Conservation (phyloP, 208 protist species). For the Acanthamoeba lenticulata region DNA sequence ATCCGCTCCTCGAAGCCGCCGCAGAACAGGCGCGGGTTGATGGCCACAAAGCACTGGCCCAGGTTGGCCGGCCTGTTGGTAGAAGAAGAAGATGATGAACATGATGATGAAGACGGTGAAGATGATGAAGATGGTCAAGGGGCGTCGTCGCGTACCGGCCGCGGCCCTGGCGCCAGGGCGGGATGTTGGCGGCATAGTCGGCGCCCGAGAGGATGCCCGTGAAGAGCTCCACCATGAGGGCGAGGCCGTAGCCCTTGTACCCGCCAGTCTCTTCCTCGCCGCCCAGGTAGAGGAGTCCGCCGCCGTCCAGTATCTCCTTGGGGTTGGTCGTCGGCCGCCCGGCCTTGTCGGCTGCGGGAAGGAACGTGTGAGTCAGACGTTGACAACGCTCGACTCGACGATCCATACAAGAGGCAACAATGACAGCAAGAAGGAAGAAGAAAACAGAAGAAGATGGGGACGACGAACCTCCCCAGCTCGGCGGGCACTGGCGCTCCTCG, state of each 20-base stretch:
- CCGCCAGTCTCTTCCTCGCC: slow-evolving; percentile 73
- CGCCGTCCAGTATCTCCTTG: neutral
- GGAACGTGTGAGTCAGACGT: too few relatives aligned
- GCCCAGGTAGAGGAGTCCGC: slow-evolving; percentile 46
- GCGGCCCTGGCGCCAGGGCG: slow-evolving; percentile 30
- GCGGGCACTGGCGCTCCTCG: slow-evolving; percentile 27
- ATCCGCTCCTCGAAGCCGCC: neutral
- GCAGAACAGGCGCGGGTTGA: slow-evolving; percentile 14
- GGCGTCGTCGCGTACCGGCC: neutral
- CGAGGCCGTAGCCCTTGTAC: slow-evolving; percentile 76
- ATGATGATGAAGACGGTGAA: neutral
- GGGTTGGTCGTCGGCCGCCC: neutral
- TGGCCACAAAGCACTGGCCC: slow-evolving; percentile 38
- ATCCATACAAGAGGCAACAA: too few relatives aligned
- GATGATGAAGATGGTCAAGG: too few relatives aligned
- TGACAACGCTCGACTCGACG: too few relatives aligned
- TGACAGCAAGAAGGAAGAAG: too few relatives aligned
- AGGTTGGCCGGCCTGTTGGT: slow-evolving; percentile 5
- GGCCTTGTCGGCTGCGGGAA: slow-evolving; percentile 49
- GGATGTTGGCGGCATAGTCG: slow-evolving; percentile 37
- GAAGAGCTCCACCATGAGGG: slow-evolving; percentile 49
- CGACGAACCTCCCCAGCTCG: slow-evolving; percentile 71
- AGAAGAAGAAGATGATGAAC: neutral
- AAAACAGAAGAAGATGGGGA: too few relatives aligned
- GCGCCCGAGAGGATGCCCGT: neutral